phyloP scores from a whole-genome alignment of 2,329 filamentous ascomycete species.

The Sclerotinia spermophila region DNA sequence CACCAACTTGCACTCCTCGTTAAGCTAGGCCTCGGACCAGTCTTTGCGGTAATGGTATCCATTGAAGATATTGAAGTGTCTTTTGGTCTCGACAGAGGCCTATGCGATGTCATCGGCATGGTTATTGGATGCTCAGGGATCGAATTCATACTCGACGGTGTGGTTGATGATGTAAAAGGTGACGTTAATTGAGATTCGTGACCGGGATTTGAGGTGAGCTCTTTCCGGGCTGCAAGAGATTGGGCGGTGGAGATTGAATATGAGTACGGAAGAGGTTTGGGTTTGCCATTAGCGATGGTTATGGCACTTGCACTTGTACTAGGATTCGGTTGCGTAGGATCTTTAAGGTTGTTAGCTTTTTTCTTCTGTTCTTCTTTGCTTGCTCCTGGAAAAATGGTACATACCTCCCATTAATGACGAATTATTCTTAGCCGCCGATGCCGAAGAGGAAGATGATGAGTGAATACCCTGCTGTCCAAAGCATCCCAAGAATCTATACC shows the following conservation, averaged over 20 bases:
- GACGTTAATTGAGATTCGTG: background rate
- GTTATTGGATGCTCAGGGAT: slow-evolving; percentile 5
- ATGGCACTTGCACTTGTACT: background rate
- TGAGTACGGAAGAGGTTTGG: background rate
- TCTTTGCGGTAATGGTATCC: background rate
- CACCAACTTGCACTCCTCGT: slow-evolving; percentile 9
- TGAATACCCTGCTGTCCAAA: slow-evolving; percentile 16
- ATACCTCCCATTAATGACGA: background rate
- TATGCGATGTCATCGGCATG: background rate
- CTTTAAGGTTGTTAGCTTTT: background rate
- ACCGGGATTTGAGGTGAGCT: background rate
- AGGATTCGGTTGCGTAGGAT: background rate
- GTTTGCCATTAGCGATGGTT: background rate
- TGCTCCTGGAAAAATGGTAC: too few species aligned
- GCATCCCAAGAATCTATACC: slow-evolving; percentile 20
- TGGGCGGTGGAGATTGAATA: slow-evolving; percentile 5
- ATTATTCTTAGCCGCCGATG: background rate
- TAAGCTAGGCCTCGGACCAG: background rate
- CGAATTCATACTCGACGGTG: background rate
- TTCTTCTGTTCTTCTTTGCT: too few species aligned
- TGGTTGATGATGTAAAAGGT: background rate
- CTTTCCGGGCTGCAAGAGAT: slow-evolving; percentile 7
- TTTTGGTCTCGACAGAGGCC: background rate
- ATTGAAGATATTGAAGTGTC: slow-evolving; percentile 1
- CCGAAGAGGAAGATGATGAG: background rate